A percentile compares a stretch with the other conserved stretches of the same genome.
Conservation (phyloP, 2,329 filamentous ascomycete genomes). For the Aspergillus fischeri region DNA sequence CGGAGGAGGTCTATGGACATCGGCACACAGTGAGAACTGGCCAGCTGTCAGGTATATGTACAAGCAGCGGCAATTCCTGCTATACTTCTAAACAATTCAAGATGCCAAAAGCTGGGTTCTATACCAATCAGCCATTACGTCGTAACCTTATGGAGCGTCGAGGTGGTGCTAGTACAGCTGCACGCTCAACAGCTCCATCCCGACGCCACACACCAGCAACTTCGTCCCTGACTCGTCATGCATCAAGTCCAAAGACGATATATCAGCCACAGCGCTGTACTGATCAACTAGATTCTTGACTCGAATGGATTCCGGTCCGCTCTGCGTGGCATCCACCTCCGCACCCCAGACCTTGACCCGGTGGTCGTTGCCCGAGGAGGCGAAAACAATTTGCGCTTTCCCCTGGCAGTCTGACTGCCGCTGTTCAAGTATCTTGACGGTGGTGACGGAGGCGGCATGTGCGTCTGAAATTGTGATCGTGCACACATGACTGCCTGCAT, state of each 20-base stretch:
- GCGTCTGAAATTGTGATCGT: conserved; percentile 39
- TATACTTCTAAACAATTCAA: neutral
- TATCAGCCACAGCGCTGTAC: conserved; percentile 53
- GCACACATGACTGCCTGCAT: conserved; percentile 17
- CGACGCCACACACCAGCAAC: conserved; percentile 47
- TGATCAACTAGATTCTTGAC: conserved; percentile 25
- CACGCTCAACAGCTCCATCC: conserved; percentile 44
- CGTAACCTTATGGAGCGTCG: neutral
- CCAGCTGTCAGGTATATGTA: neutral
- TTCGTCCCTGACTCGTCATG: conserved; percentile 9
- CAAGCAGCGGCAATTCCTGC: neutral
- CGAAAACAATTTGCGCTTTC: conserved; percentile 21
- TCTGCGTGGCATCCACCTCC: conserved; percentile 21
- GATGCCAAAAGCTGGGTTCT: neutral
- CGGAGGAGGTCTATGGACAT: neutral
- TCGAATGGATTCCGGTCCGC: conserved; percentile 17
- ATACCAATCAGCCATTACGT: conserved; percentile 13
- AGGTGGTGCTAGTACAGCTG: conserved; percentile 1
- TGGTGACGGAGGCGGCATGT: conserved; percentile 43
- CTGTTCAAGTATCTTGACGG: conserved; percentile 30
- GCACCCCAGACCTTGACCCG: conserved; percentile 43
- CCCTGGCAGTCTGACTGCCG: conserved; percentile 2
- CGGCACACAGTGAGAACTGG: neutral
- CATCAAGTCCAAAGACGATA: conserved; percentile 48
- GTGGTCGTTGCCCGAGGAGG: conserved; percentile 45